phyloP scores from a whole-genome alignment of 345 rosid species.

The Camelina hispida region DNA sequence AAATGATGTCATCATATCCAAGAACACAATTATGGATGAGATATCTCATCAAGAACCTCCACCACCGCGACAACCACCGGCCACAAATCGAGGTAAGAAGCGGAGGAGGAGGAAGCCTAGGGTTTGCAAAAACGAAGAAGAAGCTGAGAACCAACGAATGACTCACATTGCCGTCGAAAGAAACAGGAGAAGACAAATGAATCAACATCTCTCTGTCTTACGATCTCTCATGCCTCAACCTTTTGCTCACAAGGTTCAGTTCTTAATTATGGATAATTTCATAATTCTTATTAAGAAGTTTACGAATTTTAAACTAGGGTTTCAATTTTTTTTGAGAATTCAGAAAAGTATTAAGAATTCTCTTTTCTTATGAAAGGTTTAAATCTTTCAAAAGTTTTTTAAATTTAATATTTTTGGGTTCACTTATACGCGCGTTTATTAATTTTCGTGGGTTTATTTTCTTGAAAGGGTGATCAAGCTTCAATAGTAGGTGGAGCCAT shows the following conservation, averaged over 20 bases:
- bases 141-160: conserved; percentile 89
- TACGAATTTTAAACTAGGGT: not conserved
- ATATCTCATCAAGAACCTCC: conserved; percentile 30
- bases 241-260: conserved; percentile 74
- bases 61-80: conserved; percentile 30
- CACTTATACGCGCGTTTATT: not conserved
- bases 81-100: conserved; percentile 60
- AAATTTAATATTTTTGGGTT: not conserved
- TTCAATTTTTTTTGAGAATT: not conserved
- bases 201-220: conserved; percentile 77
- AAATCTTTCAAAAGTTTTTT: too few species aligned
- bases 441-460: not conserved
- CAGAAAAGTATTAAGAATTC: not conserved
- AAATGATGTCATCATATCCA: conserved; percentile 26
- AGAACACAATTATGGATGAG: conserved; percentile 1
- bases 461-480: conserved; percentile 85
- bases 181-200: conserved; percentile 88
- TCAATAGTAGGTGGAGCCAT: conserved; percentile 92
- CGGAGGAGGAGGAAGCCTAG: conserved; percentile 75
- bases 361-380: not conserved
- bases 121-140: conserved; percentile 81
- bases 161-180: conserved; percentile 94
- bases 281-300: too few species aligned
- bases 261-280: not conserved
- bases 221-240: conserved; percentile 89